These are phyloP conservation scores for Fraxinus platypoda DNA, from an alignment of 305 asterid species.

Conservation along the genomic window DNA sequence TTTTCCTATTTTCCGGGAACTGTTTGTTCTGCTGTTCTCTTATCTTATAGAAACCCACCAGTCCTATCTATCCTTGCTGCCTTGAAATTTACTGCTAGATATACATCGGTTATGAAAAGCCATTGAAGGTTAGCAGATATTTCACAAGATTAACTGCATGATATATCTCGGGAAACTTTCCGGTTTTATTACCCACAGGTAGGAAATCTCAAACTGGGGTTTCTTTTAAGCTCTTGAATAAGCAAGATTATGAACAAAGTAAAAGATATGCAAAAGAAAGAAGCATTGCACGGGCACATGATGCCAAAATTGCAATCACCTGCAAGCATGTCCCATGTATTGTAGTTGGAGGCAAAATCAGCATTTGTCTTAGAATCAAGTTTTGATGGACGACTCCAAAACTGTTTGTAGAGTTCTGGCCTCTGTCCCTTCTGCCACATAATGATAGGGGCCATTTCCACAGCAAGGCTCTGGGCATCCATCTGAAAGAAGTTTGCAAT, in stretches of 20 bases:
- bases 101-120: not conserved
- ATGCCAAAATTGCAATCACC: slow-evolving; percentile 36
- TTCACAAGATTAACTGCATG: not conserved
- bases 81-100: not conserved
- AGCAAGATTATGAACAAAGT: not conserved
- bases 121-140: not conserved
- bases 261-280: not conserved
- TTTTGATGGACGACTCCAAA: slow-evolving; percentile 52
- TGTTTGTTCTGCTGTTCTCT: not conserved
- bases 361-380: slow-evolving; percentile 34
- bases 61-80: not conserved
- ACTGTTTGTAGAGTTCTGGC: slow-evolving; percentile 57
- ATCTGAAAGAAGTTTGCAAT: slow-evolving; percentile 45
- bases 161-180: not conserved
- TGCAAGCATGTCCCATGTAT: slow-evolving; percentile 56
- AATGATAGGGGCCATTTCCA: slow-evolving; percentile 73
- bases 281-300: not conserved
- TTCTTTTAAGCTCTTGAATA: not conserved
- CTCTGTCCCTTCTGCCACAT: slow-evolving; percentile 74
- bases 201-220: not conserved
- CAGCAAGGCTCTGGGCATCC: slow-evolving; percentile 78
- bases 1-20: not conserved
- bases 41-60: not conserved
- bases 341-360: slow-evolving; percentile 40
- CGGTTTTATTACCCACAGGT: not conserved